Conservation (phyloP, 441 rosid genomes). For the Metrosideros polymorpha region DNA sequence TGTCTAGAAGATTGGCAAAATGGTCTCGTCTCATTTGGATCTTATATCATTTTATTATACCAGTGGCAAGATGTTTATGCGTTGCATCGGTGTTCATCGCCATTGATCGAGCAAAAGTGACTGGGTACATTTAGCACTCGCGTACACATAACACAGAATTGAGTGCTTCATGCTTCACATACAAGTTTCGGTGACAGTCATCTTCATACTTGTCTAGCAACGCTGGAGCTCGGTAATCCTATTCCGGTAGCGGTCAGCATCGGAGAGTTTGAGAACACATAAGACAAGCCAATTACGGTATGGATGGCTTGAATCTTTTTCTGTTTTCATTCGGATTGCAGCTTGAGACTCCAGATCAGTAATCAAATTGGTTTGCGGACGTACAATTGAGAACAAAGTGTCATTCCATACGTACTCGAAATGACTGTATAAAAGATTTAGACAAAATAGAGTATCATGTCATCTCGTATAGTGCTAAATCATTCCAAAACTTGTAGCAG, state of each 20-base stretch:
- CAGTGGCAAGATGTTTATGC: no score
- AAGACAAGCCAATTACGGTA: no score
- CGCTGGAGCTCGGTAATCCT: no score
- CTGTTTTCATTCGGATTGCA: background rate
- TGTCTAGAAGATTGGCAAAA: background rate
- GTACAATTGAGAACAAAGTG: background rate
- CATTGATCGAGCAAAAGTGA: no score
- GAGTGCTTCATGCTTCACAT: no score
- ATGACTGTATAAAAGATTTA: background rate
- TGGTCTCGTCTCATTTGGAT: no score
- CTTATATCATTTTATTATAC: no score
- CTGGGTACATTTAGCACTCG: no score
- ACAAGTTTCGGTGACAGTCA: no score
- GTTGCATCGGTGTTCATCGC: no score
- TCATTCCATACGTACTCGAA: background rate
- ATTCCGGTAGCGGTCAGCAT: background rate
- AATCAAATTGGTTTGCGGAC: background rate
- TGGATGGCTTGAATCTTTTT: background rate
- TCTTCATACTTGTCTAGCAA: no score
- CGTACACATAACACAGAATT: no score
- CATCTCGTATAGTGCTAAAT: background rate
- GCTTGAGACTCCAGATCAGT: background rate
- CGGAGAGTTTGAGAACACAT: background rate
- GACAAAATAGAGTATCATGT: background rate
- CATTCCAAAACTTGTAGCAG: background rate